Base-by-base conservation (phyloP, 2,329 filamentous ascomycete species). In the Endoconidiophora laricicola region DNA sequence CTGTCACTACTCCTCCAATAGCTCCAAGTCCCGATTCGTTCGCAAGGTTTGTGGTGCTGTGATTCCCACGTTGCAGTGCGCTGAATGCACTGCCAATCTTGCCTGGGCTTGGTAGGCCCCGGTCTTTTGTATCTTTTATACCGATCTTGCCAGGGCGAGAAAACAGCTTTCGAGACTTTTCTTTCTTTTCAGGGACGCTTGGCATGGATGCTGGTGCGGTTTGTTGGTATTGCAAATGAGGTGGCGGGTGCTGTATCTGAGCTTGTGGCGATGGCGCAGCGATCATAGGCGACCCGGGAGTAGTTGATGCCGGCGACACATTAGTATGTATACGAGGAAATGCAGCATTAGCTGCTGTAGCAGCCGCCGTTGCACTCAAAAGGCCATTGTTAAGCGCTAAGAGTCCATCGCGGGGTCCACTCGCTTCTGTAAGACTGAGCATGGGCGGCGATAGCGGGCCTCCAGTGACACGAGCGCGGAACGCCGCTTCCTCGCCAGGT, bases 131-230 rank as follows among this genome's bases (percentile, higher is more conserved):
- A 7, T 86, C 81, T 60, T 83, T 86, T 52, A 79, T 77, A 46
- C 76, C 74, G 57, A 86, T 83, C 64, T 81, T 86, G 59, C 82
- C 81, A 0, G 83, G 83, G 46, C 84, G 75, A 5, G 81, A 85
- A 60, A 88, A 88, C 24, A 90, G 70, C 67, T 90, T 90, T 61
- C 85, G 82, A 65, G 86, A 87, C 54, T 79, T 79, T 63, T 81
- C 81, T 58, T 81, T 78, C 54, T 85, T 84, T 58, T 85, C 80
- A 24, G 74, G 69, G 61, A 83, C 80, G 26, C 26, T 29, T 29
- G 6, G 26, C 26, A 29, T 9, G 10, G 26, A 29, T 9, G 26
- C 26, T 9, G 26, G 26, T 6, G 26, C 26, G 2, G 26, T 29
- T 9, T 29, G 26, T 29, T 56, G 83, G 79, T 2, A 69, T 55